Conservation (phyloP, 768 basidiomycete genomes). For the Botryobasidium botryosum region DNA sequence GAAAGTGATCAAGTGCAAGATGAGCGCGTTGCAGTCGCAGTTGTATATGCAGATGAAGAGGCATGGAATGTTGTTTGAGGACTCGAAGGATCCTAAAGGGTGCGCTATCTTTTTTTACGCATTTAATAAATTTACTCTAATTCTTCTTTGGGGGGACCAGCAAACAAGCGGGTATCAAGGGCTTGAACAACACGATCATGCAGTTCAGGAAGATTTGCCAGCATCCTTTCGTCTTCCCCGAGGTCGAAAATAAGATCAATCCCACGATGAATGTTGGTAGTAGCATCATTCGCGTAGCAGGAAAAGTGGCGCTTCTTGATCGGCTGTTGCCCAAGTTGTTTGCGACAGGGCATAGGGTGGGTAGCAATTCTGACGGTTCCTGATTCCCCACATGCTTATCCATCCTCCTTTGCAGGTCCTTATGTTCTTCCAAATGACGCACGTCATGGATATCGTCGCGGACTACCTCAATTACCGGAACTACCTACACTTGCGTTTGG, state of each 20-base stretch:
- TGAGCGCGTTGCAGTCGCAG: conserved; percentile 83
- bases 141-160: conserved; percentile 21
- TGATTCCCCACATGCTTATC: no score
- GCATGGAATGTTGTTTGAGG: conserved; percentile 82
- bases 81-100: conserved; percentile 63
- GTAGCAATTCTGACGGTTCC: conserved; percentile 15
- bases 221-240: conserved; percentile 92
- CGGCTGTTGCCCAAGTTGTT: conserved; percentile 94
- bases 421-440: conserved; percentile 99
- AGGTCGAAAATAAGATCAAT: conserved; percentile 88
- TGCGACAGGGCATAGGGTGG: conserved; percentile 70
- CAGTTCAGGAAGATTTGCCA: conserved; percentile 97
- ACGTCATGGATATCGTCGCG: conserved; percentile 97
- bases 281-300: conserved; percentile 68
- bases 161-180: conserved; percentile 65
- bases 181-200: conserved; percentile 89
- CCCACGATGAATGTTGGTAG: conserved; percentile 69
- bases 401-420: conserved; percentile 40
- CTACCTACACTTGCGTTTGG: conserved; percentile 81
- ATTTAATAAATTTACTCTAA: conserved; percentile 2
- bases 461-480: conserved; percentile 82
- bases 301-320: conserved; percentile 85
- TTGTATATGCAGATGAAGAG: conserved; percentile 97
- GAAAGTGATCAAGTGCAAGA: conserved; percentile 91
- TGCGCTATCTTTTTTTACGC: conserved; percentile 21